Evolutionary conservation across 2,329 filamentous ascomycete genomes (phyloP).

Genomic region (Penicillium sp.): DNA sequence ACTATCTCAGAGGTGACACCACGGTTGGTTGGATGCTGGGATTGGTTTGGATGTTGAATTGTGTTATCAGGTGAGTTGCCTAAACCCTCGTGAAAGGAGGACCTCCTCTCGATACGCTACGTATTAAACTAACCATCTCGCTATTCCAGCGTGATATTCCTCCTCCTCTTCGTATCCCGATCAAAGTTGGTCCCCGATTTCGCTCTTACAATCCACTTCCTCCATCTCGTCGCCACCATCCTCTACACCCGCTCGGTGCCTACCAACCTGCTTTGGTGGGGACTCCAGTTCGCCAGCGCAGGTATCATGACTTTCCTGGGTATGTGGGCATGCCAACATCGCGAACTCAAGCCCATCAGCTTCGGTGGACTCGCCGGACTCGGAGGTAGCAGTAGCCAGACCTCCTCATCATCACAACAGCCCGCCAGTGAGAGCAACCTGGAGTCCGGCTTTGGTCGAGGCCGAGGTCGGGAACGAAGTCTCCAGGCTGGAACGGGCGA

Average conservation of each 20-base stretch:
- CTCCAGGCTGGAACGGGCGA: conserved; percentile 30
- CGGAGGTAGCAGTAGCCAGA: conserved; percentile 30
- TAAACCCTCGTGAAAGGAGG: not conserved
- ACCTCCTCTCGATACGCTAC: not conserved
- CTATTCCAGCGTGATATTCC: conserved; percentile 73
- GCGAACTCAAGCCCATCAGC: conserved; percentile 85
- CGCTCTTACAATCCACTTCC: conserved; percentile 82
- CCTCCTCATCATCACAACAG: conserved; percentile 24
- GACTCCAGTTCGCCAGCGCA: conserved; percentile 65
- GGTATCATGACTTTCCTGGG: conserved; percentile 72
- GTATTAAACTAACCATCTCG: not conserved
- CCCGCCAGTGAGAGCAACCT: conserved; percentile 27
- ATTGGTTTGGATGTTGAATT: conserved; percentile 71
- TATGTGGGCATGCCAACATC: conserved; percentile 89
- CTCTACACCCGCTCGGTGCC: conserved; percentile 81
- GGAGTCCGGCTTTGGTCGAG: conserved; percentile 38
- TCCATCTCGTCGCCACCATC: conserved; percentile 78
- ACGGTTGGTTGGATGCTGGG: conserved; percentile 73
- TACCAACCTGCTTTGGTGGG: conserved; percentile 85
- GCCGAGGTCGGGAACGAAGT: conserved; percentile 40
- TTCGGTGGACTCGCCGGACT: conserved; percentile 76
- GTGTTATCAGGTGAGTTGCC: conserved; percentile 64
- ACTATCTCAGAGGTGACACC: conserved; percentile 68
- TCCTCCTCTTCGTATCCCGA: conserved; percentile 81
- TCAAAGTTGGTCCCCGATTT: conserved; percentile 97